Evolutionary conservation across 2,329 filamentous ascomycete species (phyloP).

Genomic region (Colletotrichum gigasporum): DNA sequence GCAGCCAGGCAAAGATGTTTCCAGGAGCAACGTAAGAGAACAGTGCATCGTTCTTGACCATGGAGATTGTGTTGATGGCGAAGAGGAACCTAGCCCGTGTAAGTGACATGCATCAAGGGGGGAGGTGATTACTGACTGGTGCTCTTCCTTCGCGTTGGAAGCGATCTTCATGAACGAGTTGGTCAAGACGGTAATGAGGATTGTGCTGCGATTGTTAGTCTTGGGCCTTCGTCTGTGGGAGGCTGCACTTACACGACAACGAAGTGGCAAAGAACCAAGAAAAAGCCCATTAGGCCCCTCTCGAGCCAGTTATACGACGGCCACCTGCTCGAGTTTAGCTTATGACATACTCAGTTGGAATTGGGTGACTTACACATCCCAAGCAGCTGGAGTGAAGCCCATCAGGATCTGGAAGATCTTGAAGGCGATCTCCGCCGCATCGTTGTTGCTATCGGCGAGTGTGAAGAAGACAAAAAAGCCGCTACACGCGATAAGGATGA

Average conservation of each 20-base stretch:
- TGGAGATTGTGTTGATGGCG: conserved; percentile 95
- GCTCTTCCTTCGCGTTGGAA: conserved; percentile 92
- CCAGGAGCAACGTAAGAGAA: conserved; percentile 94
- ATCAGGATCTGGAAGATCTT: conserved; percentile 93
- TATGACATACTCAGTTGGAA: background rate
- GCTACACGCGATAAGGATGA: conserved; percentile 89
- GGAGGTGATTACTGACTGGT: conserved; percentile 61
- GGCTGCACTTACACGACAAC: conserved; percentile 73
- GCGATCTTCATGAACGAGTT: conserved; percentile 97
- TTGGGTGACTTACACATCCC: conserved; percentile 75
- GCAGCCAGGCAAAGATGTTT: conserved; percentile 90
- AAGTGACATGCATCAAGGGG: conserved; percentile 15
- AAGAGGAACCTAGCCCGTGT: conserved; percentile 74
- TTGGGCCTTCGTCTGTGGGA: background rate
- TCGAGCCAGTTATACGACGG: conserved; percentile 80
- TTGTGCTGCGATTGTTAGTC: conserved; percentile 64
- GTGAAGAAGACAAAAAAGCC: conserved; percentile 97
- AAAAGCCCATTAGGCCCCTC: conserved; percentile 78
- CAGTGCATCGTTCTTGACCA: conserved; percentile 97
- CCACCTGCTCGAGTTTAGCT: conserved; percentile 60
- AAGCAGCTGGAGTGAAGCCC: conserved; percentile 95
- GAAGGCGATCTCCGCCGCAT: conserved; percentile 81
- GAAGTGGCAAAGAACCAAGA: conserved; percentile 95
- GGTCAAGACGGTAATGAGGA: conserved; percentile 93
- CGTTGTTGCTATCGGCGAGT: conserved; percentile 76